Conservation (phyloP, 1,284 basidiomycete species). For the Leccinum glutinopallens region DNA sequence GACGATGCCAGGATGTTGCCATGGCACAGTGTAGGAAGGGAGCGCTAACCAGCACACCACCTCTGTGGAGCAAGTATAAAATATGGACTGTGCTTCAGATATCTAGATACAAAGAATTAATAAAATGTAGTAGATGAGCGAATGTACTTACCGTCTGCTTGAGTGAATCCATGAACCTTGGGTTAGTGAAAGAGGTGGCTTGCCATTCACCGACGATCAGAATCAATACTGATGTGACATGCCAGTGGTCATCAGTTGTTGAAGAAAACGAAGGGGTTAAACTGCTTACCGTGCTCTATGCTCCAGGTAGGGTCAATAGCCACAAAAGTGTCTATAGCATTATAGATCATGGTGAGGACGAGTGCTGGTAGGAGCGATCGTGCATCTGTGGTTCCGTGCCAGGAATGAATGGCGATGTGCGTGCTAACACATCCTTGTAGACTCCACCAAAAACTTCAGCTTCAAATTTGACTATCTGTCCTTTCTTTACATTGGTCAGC, state of each 20-base stretch:
- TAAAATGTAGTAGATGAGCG: not conserved
- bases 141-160: not conserved
- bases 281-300: not conserved
- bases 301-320: not conserved
- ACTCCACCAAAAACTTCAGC: no score
- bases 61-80: not conserved
- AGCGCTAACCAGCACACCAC: not conserved
- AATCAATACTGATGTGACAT: not conserved
- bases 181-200: not conserved
- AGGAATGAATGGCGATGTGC: not conserved
- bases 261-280: not conserved
- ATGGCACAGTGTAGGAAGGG: not conserved
- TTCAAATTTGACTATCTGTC: no score
- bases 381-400: not conserved
- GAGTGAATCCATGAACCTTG: not conserved
- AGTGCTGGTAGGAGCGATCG: not conserved
- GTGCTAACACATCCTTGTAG: no score
- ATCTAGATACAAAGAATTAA: not conserved
- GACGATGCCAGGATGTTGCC: not conserved
- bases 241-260: not conserved
- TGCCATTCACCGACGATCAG: not conserved
- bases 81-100: not conserved
- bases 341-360: not conserved
- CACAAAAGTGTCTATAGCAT: not conserved
- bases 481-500: no score